These are phyloP conservation scores for Chiua sp. DNA, from an alignment of 1,284 basidiomycete genomes.

Conservation along the genomic window DNA sequence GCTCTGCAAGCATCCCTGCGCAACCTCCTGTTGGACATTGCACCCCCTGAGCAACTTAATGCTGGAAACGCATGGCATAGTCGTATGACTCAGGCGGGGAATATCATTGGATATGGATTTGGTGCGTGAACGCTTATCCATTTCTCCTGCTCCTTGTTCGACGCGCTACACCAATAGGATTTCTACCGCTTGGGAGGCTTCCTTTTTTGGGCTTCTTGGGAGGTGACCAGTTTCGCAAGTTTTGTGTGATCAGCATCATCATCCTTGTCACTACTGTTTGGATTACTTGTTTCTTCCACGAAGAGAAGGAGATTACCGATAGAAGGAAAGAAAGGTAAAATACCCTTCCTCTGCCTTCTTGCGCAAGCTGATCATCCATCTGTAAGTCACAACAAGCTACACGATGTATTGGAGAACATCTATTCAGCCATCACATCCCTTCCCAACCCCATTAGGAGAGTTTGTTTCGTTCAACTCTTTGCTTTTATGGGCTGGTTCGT, in stretches of 20 bases:
- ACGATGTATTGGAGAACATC: conserved; percentile 80
- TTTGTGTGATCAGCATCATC: conserved; percentile 86
- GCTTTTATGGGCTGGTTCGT: conserved; percentile 91
- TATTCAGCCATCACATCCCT: conserved; percentile 73
- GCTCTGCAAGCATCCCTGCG: conserved; percentile 92
- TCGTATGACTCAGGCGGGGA: conserved; percentile 93
- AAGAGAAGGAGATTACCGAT: conserved; percentile 70
- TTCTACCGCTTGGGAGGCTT: conserved; percentile 80
- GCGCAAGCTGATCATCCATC: conserved; percentile 11
- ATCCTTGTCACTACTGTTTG: conserved; percentile 84
- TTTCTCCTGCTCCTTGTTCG: neutral
- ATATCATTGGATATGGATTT: conserved; percentile 91
- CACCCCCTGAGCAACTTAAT: conserved; percentile 87
- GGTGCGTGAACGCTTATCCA: conserved; percentile 50
- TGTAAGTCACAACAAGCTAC: conserved; percentile 47
- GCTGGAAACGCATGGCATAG: conserved; percentile 99
- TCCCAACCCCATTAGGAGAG: conserved; percentile 83
- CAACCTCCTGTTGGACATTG: conserved; percentile 90
- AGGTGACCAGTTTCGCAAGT: conserved; percentile 94
- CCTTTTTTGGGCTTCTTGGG: conserved; percentile 84
- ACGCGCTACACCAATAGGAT: conserved; percentile 55
- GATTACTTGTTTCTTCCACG: conserved; percentile 85
- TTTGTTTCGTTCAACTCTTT: conserved; percentile 91
- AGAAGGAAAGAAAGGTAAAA: conserved; percentile 49
- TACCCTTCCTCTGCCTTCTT: neutral